phyloP scores from a whole-genome alignment of 306 rosid genomes.

The Trifolium repens region DNA sequence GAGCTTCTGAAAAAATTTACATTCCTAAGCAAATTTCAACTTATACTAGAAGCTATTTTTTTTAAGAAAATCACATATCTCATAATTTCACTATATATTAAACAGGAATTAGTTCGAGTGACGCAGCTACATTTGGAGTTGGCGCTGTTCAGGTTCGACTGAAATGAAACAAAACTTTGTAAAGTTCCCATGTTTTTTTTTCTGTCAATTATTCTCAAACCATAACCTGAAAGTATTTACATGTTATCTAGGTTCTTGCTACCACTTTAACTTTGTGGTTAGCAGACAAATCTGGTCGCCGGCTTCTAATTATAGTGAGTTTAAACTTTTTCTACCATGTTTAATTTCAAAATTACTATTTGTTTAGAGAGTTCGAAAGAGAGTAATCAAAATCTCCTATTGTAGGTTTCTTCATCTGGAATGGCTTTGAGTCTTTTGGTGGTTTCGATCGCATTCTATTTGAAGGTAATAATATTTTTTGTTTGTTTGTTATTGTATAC shows the following conservation, averaged over 20 bases:
- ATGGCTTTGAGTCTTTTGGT: constrained; percentile 75
- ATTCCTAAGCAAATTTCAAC: neutral
- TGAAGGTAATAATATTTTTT: constrained; percentile 65
- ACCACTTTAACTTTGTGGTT: constrained; percentile 85
- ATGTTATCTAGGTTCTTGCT: constrained; percentile 74
- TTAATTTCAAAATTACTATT: constrained; percentile 18
- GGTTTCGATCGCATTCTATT: constrained; percentile 72
- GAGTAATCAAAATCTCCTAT: constrained; percentile 33
- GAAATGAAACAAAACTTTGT: constrained; percentile 44
- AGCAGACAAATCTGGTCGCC: constrained; percentile 83
- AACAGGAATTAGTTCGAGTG: constrained; percentile 76
- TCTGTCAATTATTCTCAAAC: constrained; percentile 36
- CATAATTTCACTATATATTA: constrained; percentile 37
- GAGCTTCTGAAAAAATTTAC: neutral
- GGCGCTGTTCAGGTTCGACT: constrained; percentile 89
- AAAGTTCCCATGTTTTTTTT: constrained; percentile 30
- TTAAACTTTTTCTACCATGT: constrained; percentile 32
- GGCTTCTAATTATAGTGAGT: constrained; percentile 90
- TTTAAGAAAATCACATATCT: neutral
- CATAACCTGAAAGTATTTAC: constrained; percentile 39
- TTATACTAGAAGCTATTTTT: neutral
- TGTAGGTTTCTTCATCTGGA: constrained; percentile 83
- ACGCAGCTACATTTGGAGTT: constrained; percentile 79
- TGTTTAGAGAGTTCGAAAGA: constrained; percentile 32
- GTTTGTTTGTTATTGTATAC: constrained; percentile 15